Base-by-base conservation (phyloP, 2,329 filamentous ascomycete species). In the Nakataea oryzae region DNA sequence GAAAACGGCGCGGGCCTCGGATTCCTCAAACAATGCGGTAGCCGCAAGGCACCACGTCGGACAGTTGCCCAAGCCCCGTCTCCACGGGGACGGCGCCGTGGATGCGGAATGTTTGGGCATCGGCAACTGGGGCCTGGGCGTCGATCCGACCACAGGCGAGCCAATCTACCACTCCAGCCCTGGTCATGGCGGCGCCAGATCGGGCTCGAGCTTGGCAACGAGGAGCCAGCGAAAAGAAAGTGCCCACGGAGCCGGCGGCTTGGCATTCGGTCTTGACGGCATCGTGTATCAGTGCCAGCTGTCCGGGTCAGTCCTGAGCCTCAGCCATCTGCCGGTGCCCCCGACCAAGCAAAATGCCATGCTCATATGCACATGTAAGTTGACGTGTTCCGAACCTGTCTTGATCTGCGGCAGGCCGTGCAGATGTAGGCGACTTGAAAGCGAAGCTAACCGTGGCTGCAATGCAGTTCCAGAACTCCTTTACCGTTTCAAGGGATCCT, bases 401-500 rank as follows among this genome's bases (percentile, higher is more conserved):
- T 11, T 30, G 3, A 17, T 2, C 41, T 1, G 21, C 41, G 11
- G 17, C 21, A 50, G 24, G 21, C 41, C 21, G 24, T n/a, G 34
- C 14, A 41, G 14, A 41, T 41, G 34, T 14, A 41, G 14, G 34
- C 21, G 41, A 4, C 27, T 21, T 12, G 21, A 56, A 7, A 56
- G 28, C 13, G 41, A 54, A 11, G 54, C 59, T 61, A 26, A 61
- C 55, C 30, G 14, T 61, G 6, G 26, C 28, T 1, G 41, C n/a
- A 3, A 8, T 9, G 8, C 21, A 80, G 79, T 79, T 58, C 67
- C 79, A 5, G 75, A 78, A 62, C 68, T 81, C 3, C 69, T 81
- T 9, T 75, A 73, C 32, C 77, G 76, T 21, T 80, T 79, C 69
- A 79, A 80, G 61, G 76, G 75, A 3, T 78, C 75, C 1, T 72